phyloP scores from a whole-genome alignment of 2,329 filamentous ascomycete genomes.

The Aspergillus brasiliensis region DNA sequence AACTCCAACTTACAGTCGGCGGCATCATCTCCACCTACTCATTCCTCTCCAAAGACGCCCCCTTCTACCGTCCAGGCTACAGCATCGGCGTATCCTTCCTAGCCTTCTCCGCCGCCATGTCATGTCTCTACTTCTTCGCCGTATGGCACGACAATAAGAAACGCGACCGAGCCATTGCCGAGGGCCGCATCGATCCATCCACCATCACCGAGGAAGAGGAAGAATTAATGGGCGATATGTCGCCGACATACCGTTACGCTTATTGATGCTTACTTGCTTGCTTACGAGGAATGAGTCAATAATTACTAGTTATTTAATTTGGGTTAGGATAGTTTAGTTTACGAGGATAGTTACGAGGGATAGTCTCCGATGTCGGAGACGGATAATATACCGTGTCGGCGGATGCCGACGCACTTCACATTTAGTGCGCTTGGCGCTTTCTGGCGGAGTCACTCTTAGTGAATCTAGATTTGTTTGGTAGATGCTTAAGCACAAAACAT shows the following conservation, averaged over 20 bases:
- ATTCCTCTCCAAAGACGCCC: constrained; percentile 19
- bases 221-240: constrained; percentile 17
- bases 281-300: too few relatives aligned
- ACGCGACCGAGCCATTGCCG: constrained; percentile 8
- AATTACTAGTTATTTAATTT: too few relatives aligned
- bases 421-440: too few relatives aligned
- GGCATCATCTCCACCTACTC: constrained; percentile 22
- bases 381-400: too few relatives aligned
- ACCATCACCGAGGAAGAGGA: constrained; percentile 8
- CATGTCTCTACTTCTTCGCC: constrained; percentile 6
- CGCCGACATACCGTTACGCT: constrained; percentile 19
- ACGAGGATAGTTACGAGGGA: too few relatives aligned
- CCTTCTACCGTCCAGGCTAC: constrained; percentile 20
- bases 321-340: too few relatives aligned
- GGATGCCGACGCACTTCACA: too few relatives aligned
- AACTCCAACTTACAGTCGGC: constrained; percentile 10
- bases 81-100: constrained; percentile 20
- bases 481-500: too few relatives aligned
- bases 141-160: constrained; percentile 15
- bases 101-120: constrained; percentile 15
- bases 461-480: too few relatives aligned
- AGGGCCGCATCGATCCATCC: background rate
- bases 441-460: too few relatives aligned
- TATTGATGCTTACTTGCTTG: constrained; percentile 12
- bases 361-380: too few relatives aligned